Evolutionary conservation across 169 alveolate species (phyloP), one percentile per base, ranked within the genome.

Genomic region (Theileria luwenshuni): DNA sequence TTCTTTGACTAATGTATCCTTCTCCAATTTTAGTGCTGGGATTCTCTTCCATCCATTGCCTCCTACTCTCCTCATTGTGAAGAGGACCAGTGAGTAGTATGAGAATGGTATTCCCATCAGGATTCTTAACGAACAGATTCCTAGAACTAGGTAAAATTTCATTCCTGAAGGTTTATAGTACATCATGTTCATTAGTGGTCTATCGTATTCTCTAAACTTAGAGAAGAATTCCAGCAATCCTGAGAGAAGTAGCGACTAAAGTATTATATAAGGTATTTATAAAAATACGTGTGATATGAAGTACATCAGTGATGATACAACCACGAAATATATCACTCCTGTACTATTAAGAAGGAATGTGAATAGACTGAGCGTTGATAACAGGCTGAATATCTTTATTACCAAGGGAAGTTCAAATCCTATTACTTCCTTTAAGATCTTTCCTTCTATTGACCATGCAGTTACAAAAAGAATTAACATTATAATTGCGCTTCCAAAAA

Each of bases 41-140:
- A 17, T 60, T 38, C 67, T 21, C 23, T 52, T 74, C 75, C 77
- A 77, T 28, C 86, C 86, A 10, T 61, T 59, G 1, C 86, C 86
- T 1, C 80, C 86, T 42, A 30, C 32, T 25, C 30, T 62, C 1
- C 86, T 54, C 0, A 77, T 77, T 7, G 54, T 7, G 21, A 60
- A 63, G 43, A 77, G 74, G 5, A 77, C 69, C 32, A 77, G 49
- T 0, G 63, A 27, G 42, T 77, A 77, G 74, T 77, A 77, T 38
- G 32, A n/a, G 51, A 62, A 41, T 27, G 86, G 86, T 3, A 77
- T n/a, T 0, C 45, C 35, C 48, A 70, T 15, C 23, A 77, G 6
- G 3, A 77, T 27, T 48, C 86, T 77, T 17, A 68, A 5, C 21
- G 58, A 1, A 10, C 69, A 58, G 1, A 69, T 28, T 0, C 25